phyloP scores from a whole-genome alignment of 1,139 yeast genomes.

The Lodderomyces oxycetoniae region DNA sequence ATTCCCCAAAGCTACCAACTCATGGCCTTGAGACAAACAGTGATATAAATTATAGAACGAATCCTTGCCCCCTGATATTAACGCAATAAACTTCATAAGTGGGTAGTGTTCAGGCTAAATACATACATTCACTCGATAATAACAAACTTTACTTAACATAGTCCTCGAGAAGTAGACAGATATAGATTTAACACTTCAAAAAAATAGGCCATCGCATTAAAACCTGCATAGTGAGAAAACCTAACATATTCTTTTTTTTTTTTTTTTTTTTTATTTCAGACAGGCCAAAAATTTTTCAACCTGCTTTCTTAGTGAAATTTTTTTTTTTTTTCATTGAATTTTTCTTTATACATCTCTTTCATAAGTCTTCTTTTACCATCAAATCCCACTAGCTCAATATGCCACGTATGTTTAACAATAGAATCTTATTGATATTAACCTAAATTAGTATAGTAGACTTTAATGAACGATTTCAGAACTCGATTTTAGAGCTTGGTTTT shows the following conservation, averaged over 20 bases:
- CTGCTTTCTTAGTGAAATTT: too few relatives aligned
- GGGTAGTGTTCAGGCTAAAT: too few relatives aligned
- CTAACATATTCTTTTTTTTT: too few relatives aligned
- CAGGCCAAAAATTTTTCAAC: too few relatives aligned
- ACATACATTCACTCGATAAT: too few relatives aligned
- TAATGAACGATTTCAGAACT: constrained; percentile 15
- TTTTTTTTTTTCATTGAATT: constrained; percentile 1
- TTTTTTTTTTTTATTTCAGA: too few relatives aligned
- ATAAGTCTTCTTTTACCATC: too few relatives aligned
- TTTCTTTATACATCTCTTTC: constrained; percentile 7
- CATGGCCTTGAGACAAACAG: constrained; percentile 78
- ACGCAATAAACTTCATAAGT: constrained; percentile 85
- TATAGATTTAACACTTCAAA: too few relatives aligned
- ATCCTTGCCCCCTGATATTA: constrained; percentile 94
- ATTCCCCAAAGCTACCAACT: constrained; percentile 78
- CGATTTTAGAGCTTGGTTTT: not conserved
- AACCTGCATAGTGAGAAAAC: too few relatives aligned
- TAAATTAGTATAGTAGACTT: constrained; percentile 5
- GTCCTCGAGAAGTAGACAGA: too few relatives aligned
- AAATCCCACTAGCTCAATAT: constrained; percentile 25
- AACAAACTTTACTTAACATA: too few relatives aligned
- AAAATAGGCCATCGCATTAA: too few relatives aligned
- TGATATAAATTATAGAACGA: constrained; percentile 86
- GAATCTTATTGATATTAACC: constrained; percentile 8
- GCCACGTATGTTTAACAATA: constrained; percentile 48